A percentile compares a stretch with the other conserved stretches of the same genome.
Conservation (phyloP, 2,329 filamentous ascomycete genomes). For the Neopestalotiopsis clavispora region DNA sequence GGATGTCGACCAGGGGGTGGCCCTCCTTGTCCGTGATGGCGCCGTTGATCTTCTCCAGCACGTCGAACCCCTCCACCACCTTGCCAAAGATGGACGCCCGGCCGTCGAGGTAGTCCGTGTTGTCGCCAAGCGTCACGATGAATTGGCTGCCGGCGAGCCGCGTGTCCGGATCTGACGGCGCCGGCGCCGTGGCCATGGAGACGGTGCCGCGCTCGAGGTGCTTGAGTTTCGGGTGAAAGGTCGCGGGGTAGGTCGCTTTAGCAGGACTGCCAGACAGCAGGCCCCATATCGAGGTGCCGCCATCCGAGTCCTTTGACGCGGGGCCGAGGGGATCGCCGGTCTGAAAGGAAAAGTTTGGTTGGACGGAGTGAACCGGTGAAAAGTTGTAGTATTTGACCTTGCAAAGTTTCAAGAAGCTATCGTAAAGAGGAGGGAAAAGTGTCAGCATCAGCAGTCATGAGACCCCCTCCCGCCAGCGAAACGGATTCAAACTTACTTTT, state of each 20-base stretch:
- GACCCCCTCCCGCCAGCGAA: no score
- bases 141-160: constrained; percentile 91
- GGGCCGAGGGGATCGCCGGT: constrained; percentile 94
- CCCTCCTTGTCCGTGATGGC: constrained; percentile 87
- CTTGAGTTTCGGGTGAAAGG: constrained; percentile 85
- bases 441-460: neutral
- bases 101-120: constrained; percentile 88
- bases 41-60: constrained; percentile 89
- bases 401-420: constrained; percentile 96
- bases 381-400: constrained; percentile 99
- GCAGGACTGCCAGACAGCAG: constrained; percentile 67
- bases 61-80: constrained; percentile 95
- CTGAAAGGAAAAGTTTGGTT: constrained; percentile 95
- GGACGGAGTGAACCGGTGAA: constrained; percentile 86
- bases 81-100: constrained; percentile 95
- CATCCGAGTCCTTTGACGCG: constrained; percentile 82
- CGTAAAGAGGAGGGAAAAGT: constrained; percentile 40
- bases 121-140: constrained; percentile 86
- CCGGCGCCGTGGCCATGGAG: constrained; percentile 93
- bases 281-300: constrained; percentile 93
- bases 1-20: constrained; percentile 89
- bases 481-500: constrained; percentile 71
- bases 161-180: constrained; percentile 76
- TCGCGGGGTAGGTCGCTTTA: constrained; percentile 80
- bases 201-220: constrained; percentile 90